A percentile compares a stretch with the other conserved stretches of the same genome.
Evolutionary conservation across 805 yeast species (phyloP).

Genomic region (Yarrowia sp.): DNA sequence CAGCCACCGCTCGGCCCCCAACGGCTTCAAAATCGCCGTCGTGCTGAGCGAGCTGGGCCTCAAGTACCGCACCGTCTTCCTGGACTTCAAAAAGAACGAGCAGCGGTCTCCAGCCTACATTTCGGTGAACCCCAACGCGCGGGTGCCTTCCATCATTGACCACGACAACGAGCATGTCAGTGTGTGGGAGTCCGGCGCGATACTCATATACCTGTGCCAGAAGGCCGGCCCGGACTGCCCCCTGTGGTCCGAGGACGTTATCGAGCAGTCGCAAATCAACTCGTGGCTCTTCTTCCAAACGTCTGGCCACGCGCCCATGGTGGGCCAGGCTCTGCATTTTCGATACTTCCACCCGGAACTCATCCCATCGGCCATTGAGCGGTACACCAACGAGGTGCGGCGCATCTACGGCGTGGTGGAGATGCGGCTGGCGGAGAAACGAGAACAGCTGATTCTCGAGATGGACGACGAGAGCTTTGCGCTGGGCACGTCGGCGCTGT

Average conservation of each 20-base stretch:
- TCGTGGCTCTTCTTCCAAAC: constrained; percentile 95
- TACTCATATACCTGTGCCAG: constrained; percentile 75
- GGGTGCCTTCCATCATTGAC: constrained; percentile 92
- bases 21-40: constrained; percentile 94
- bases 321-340: constrained; percentile 94
- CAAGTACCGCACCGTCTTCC: constrained; percentile 73
- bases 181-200: constrained; percentile 95
- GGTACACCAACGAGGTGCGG: constrained; percentile 46
- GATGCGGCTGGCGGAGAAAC: constrained; percentile 88
- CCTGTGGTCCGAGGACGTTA: constrained; percentile 73
- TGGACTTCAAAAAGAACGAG: constrained; percentile 84
- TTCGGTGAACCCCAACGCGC: constrained; percentile 90
- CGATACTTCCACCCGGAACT: constrained; percentile 83
- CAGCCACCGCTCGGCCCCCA: constrained; percentile 83
- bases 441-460: constrained; percentile 83
- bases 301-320: constrained; percentile 98
- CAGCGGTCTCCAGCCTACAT: constrained; percentile 93
- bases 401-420: constrained; percentile 56
- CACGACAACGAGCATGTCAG: constrained; percentile 77
- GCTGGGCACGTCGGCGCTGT: constrained; percentile 82
- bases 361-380: constrained; percentile 83
- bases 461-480: constrained; percentile 82
- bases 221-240: constrained; percentile 59
- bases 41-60: constrained; percentile 79
- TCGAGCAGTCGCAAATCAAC: constrained; percentile 79